These are phyloP conservation scores for Epichloe glyceriae DNA, from an alignment of 2,329 filamentous ascomycete genomes.

Conservation along the genomic window DNA sequence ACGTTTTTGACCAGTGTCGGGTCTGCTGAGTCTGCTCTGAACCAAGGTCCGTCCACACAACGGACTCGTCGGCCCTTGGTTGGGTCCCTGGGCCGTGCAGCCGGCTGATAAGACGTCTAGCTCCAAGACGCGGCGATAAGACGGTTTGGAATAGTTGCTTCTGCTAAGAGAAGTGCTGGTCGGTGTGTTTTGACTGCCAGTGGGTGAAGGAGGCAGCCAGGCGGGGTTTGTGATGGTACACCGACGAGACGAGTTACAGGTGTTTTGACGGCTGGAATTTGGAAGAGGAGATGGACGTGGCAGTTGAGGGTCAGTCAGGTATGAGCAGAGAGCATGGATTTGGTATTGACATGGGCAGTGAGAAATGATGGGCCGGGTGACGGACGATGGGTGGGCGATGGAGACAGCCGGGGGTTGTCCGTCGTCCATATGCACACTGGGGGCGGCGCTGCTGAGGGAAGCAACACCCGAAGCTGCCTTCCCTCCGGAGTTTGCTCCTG, in stretches of 20 bases:
- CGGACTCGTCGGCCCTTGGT: not conserved
- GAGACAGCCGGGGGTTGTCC: not conserved
- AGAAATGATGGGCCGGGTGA: conserved; percentile 2
- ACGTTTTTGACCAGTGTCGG: not conserved
- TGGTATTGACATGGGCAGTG: conserved; percentile 1
- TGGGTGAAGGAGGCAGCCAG: not conserved
- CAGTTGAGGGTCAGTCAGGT: not conserved
- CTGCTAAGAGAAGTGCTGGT: not conserved
- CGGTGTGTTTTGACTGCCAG: not conserved
- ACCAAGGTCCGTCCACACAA: not conserved
- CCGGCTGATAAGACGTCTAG: not conserved
- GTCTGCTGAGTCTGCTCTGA: not conserved
- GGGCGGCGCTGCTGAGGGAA: not conserved
- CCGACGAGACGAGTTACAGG: not conserved
- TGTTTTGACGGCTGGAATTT: conserved; percentile 1
- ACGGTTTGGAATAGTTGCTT: not conserved
- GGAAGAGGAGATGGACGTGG: not conserved
- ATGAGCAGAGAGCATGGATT: not conserved
- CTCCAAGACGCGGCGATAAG: not conserved
- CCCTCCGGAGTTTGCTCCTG: not conserved
- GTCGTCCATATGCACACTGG: not conserved
- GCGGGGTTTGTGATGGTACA: not conserved
- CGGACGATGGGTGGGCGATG: not conserved
- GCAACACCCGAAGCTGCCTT: not conserved
- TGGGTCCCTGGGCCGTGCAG: not conserved